These are phyloP conservation scores for Kondoa malvinella DNA, from an alignment of 768 basidiomycete genomes.

Conservation along the genomic window DNA sequence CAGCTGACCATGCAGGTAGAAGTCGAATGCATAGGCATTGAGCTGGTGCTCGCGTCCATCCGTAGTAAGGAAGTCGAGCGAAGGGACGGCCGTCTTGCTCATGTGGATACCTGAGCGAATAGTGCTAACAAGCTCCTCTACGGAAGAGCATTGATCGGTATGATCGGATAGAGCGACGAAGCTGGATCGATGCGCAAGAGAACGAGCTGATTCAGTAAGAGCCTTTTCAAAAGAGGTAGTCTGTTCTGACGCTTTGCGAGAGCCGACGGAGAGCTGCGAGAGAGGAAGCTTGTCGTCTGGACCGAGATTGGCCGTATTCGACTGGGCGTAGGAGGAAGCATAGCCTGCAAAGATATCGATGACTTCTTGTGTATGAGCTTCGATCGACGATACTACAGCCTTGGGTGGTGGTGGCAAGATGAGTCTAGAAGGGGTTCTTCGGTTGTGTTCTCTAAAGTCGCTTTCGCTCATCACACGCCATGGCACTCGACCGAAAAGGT, in stretches of 20 bases:
- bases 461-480: no score
- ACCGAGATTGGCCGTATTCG: conserved; percentile 35
- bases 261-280: no score
- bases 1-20: conserved; percentile 48
- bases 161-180: conserved; percentile 57
- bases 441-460: no score
- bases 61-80: conserved; percentile 19
- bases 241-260: conserved; percentile 22
- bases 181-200: conserved; percentile 40
- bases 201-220: conserved; percentile 34
- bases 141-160: conserved; percentile 40
- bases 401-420: conserved; percentile 41
- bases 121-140: conserved; percentile 42
- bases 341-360: conserved; percentile 44
- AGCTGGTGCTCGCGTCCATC: conserved; percentile 30
- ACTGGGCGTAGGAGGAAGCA: conserved; percentile 39
- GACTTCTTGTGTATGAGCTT: conserved; percentile 39
- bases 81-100: conserved; percentile 46
- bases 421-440: conserved; percentile 43
- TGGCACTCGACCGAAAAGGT: conserved; percentile 38
- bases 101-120: conserved; percentile 42
- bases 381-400: conserved; percentile 36
- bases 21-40: conserved; percentile 54
- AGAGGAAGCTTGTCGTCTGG: conserved; percentile 40
- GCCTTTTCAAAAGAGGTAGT: conserved; percentile 31